Base-by-base conservation (phyloP, 306 rosid species). In the Castanea sativa region DNA sequence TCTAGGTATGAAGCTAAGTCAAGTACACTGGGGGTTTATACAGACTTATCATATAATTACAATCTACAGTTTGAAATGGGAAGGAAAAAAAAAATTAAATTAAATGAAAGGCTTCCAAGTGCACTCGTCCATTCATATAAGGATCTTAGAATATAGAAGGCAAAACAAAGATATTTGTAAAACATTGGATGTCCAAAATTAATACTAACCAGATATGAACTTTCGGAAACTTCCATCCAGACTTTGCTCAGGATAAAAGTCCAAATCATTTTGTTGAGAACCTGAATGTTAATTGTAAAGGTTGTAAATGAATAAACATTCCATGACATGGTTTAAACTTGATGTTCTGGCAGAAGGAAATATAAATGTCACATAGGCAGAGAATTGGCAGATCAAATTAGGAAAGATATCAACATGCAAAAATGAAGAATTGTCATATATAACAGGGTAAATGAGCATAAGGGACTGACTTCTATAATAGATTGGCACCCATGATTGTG, bases 171-270 rank as follows among this genome's bases (percentile, higher is more conserved):
- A 21, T 21, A 52, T 32, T 13, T 23, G 52, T 10, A 69, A 64
- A 45, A 49, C 49, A 3, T 6, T 68, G 41, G 38, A 23, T 9
- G 69, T 21, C 51, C 19, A 14, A 53, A 57, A 69, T 49, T 2
- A 33, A 38, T 7, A 81, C 75, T 76, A 64, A 79, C 89, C 91
- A 71, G 91, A 77, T 52, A 83, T 69, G 68, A 78, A 83, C 71
- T 82, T 87, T 43, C 88, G 85, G 71, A 85, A 85, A 79, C 87
- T 87, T 72, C 82, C 90, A 71, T 78, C 85, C 74, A 87, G 41
- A 78, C 78, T 82, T 72, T 68, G 84, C 82, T 71, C 85, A 45
- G 76, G 78, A 41, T 74, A 73, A 20, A 83, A 63, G 73, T 83
- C 86, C 57, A 87, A 70, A 69, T 87, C 84, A 60, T 76, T 71